Base-by-base conservation (phyloP, 345 rosid species). In the Populus simonii region DNA sequence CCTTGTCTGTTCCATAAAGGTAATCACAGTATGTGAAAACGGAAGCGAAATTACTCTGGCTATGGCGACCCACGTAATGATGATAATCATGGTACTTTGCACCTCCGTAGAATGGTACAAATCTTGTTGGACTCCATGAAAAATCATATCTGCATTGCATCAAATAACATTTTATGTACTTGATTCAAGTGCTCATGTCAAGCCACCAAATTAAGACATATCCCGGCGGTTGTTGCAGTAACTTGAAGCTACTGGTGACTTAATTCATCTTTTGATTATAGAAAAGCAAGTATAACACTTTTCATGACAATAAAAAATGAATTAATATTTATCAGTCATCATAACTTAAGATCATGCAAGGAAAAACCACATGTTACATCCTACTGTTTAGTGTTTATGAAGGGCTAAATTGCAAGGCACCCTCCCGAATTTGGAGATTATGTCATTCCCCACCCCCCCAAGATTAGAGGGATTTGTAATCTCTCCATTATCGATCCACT, bases 41-140 rank as follows among this genome's bases (percentile, higher is more conserved):
- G 15, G 82, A 80, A 12, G 83, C 83, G 31, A 80, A 80, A 22
- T 80, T 80, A 47, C 78, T 71, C 2, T 71, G 76, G 59, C 73
- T 65, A 25, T 49, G 67, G 41, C 76, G 47, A 2, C 83, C 83
- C 5, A 76, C 83, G 18, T 35, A 72, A n/a, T 80, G 83, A 31
- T 80, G 83, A 25, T 80, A 80, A 36, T 80, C 83, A 23, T 80
- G 83, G 39, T 80, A 72, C 36, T 29, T 80, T 16, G 83, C 83
- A 2, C 83, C 83, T 45, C 80, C 83, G 29, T 76, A 80, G 33
- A 80, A 72, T 31, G 83, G 80, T 33, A 80, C 76, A 33, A n/a
- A 76, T 45, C 71, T 80, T 18, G 80, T 43, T 15, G 74, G 72
- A 53, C 69, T 80, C 80, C 80, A 71, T 27, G 76, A 38, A 22